These are phyloP conservation scores for Claviceps sp. DNA, from an alignment of 2,329 filamentous ascomycete species.

Conservation along the genomic window DNA sequence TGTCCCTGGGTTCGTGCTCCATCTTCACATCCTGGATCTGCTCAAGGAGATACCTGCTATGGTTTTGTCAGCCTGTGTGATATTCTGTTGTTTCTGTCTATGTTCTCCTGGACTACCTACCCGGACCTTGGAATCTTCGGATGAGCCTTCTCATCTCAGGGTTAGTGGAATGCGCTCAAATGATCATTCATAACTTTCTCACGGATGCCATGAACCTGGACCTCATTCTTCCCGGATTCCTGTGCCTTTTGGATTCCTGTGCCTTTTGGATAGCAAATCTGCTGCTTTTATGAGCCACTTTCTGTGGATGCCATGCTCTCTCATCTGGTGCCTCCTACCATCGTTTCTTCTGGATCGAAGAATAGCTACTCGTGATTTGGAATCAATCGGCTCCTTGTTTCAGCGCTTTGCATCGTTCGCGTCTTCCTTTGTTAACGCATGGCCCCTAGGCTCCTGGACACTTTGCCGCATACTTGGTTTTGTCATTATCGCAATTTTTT, in stretches of 20 bases:
- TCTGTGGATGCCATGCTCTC: constrained; percentile 16
- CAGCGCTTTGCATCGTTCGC: constrained; percentile 3
- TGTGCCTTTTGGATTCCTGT: constrained; percentile 12
- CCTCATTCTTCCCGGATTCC: constrained; percentile 13
- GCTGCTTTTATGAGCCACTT: constrained; percentile 13
- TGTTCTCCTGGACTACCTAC: constrained; percentile 14
- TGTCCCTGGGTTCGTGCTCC: constrained; percentile 4
- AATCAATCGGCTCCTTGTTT: constrained; percentile 2
- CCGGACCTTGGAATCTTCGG: constrained; percentile 13
- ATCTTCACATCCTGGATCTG: neutral
- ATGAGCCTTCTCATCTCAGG: constrained; percentile 10
- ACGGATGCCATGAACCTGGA: constrained; percentile 11
- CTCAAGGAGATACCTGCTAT: neutral
- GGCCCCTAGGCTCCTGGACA: constrained; percentile 1
- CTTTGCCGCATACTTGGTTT: constrained; percentile 11
- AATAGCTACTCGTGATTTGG: neutral
- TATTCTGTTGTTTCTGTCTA: constrained; percentile 14
- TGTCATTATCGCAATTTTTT: neutral
- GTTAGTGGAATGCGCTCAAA: constrained; percentile 13
- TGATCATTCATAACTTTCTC: constrained; percentile 7
- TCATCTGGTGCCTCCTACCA: constrained; percentile 10
- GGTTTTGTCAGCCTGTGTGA: constrained; percentile 8
- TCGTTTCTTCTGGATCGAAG: constrained; percentile 8
- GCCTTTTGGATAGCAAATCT: constrained; percentile 17
- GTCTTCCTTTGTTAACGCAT: constrained; percentile 1